phyloP scores from a whole-genome alignment of 2,329 filamentous ascomycete genomes.

The Sporothrix luriei region DNA sequence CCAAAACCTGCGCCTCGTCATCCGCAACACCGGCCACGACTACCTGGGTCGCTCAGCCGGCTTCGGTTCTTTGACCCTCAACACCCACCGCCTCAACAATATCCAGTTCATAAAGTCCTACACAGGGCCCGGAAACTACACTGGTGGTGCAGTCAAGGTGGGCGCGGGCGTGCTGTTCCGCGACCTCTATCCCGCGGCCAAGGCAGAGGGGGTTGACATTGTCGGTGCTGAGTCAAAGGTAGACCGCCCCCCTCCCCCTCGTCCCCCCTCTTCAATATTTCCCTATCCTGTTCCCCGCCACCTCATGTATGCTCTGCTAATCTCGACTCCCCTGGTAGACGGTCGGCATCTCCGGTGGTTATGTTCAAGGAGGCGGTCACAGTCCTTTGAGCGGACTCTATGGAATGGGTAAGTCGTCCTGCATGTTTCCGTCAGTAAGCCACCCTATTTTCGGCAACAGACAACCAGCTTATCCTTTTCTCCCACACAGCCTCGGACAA shows the following conservation, averaged over 20 bases:
- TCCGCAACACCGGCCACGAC: conserved; percentile 59
- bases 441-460: background rate
- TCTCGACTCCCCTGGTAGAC: conserved; percentile 8
- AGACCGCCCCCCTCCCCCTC: background rate
- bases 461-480: background rate
- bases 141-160: conserved; percentile 51
- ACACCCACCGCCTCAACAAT: conserved; percentile 55
- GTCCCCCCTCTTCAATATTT: too few species aligned
- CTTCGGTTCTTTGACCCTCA: conserved; percentile 58
- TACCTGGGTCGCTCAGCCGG: conserved; percentile 63
- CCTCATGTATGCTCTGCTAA: background rate
- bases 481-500: conserved; percentile 50
- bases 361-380: conserved; percentile 56
- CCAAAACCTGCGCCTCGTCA: conserved; percentile 55
- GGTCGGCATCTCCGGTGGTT: conserved; percentile 54
- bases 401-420: conserved; percentile 39
- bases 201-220: conserved; percentile 47
- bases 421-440: background rate
- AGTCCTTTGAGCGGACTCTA: conserved; percentile 48
- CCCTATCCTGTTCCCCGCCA: background rate
- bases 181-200: conserved; percentile 48
- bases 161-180: conserved; percentile 53
- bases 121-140: conserved; percentile 45
- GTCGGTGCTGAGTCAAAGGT: conserved; percentile 54
- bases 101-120: conserved; percentile 47